Conservation (phyloP, 106 monocot genomes). For the Dactylorhiza incarnata region DNA sequence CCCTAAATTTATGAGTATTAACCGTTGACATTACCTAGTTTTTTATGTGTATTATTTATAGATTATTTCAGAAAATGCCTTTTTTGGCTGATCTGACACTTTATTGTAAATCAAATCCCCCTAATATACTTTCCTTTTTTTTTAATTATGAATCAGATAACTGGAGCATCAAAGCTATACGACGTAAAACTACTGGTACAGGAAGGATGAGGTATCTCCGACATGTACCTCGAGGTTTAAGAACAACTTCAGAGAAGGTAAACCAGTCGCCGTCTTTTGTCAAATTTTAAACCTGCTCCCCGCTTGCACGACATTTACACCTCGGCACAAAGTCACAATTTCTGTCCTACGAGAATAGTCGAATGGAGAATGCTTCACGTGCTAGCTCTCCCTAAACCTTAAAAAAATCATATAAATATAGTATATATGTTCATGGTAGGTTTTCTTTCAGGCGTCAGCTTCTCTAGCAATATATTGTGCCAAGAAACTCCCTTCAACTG, state of each 20-base stretch:
- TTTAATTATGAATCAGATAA: conserved; percentile 17
- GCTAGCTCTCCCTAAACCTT: no score
- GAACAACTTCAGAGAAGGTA: conserved; percentile 46
- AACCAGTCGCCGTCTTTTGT: no score
- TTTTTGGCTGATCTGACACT: not conserved
- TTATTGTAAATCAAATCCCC: not conserved
- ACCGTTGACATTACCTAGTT: not conserved
- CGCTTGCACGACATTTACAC: not conserved
- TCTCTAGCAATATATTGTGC: no score
- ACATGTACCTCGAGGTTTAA: conserved; percentile 34
- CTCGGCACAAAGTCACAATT: no score
- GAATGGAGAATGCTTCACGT: no score
- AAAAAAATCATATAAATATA: no score
- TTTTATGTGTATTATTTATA: not conserved
- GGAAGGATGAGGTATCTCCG: conserved; percentile 49
- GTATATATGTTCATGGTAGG: no score
- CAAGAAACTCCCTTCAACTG: no score
- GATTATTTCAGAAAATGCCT: not conserved
- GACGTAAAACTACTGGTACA: conserved; percentile 42
- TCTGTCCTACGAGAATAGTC: no score
- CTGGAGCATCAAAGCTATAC: conserved; percentile 43
- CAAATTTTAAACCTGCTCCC: not conserved
- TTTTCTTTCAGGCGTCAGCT: no score
- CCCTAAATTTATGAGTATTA: not conserved
- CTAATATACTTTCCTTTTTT: not conserved